Base-by-base conservation (phyloP, 805 yeast genomes). In the Pichia membranifaciens region DNA sequence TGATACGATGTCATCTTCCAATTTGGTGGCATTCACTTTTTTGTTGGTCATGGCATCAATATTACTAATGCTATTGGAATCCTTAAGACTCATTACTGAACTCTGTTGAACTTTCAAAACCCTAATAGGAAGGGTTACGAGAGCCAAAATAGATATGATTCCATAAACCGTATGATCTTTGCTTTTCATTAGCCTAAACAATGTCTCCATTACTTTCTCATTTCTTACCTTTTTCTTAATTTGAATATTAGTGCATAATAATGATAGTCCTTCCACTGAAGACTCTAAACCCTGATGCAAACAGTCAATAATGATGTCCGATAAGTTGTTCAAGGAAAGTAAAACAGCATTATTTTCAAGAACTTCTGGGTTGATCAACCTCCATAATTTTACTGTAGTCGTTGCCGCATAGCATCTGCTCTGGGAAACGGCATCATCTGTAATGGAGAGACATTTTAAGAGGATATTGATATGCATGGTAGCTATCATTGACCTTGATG, bases 311-410 rank as follows among this genome's bases (percentile, higher is more conserved):
- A 59, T 44, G 4, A 55, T 42, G 9, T 49, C 50, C 58, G 69
- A 54, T 56, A 68, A 57, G 15, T 62, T 56, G 18, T 65, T 58
- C 20, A 75, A 50, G 2, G 67, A 60, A 13, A 68, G 58, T 3
- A 72, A 42, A 6, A 59, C 56, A 12, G 58, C 40, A 23, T 59
- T 53, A n/a, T 61, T 66, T 31, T 56, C 49, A 5, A 63, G 25
- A 8, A 49, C 22, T 31, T 60, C 64, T 21, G 69, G 59, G 37
- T 72, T 67, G 0, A 75, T 61, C 47, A 73, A 69, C 43, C 73
- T 72, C 85, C 85, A 81, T 2, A 79, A 61, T 58, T 82, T 82
- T 6, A 78, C 63, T n/a, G 79, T 55, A 3, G 75, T 74, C 34
- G 79, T 56, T 0, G 75, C 67, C n/a, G 50, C 50, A 25, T 47